Evolutionary conservation across 1,139 yeast species (phyloP).

Genomic region (Torulaspora pretoriensis): DNA sequence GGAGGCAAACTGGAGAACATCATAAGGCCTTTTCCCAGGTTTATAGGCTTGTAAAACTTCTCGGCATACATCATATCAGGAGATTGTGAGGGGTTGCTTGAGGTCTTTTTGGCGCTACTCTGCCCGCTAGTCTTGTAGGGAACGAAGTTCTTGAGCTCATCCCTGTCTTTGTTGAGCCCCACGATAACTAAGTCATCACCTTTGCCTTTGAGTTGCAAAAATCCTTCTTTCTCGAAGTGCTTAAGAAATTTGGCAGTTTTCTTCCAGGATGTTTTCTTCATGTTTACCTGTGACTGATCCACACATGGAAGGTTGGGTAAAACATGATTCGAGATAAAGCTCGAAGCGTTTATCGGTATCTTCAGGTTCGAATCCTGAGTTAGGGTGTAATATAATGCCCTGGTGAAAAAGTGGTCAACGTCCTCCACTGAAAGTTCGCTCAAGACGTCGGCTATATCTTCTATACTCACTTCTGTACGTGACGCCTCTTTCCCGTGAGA

Average conservation of each 20-base stretch:
- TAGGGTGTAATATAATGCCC: constrained; percentile 66
- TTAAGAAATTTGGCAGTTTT: constrained; percentile 81
- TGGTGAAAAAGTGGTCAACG: constrained; percentile 69
- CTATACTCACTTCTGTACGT: constrained; percentile 10
- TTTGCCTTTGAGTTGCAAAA: constrained; percentile 65
- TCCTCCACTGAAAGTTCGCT: constrained; percentile 55
- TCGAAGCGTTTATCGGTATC: constrained; percentile 64
- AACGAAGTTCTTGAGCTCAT: constrained; percentile 53
- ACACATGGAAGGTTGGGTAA: constrained; percentile 62
- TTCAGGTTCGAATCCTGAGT: constrained; percentile 50
- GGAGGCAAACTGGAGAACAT: constrained; percentile 42
- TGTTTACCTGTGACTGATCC: constrained; percentile 51
- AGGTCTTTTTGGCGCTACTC: constrained; percentile 27
- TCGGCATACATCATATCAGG: constrained; percentile 38
- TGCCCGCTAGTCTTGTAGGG: constrained; percentile 44
- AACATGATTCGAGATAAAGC: constrained; percentile 66
- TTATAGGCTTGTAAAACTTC: constrained; percentile 53
- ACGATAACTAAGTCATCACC: constrained; percentile 66
- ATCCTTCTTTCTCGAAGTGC: constrained; percentile 72
- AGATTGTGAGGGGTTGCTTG: constrained; percentile 13
- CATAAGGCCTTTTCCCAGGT: constrained; percentile 48
- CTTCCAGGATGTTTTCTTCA: constrained; percentile 86
- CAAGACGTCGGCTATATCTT: constrained; percentile 34
- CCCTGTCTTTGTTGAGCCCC: constrained; percentile 47
- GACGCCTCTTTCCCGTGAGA: constrained; percentile 1